A percentile compares a stretch with the other conserved stretches of the same genome.
Conservation (phyloP, 257 asterid species). For the Solanum ahanhuiri region DNA sequence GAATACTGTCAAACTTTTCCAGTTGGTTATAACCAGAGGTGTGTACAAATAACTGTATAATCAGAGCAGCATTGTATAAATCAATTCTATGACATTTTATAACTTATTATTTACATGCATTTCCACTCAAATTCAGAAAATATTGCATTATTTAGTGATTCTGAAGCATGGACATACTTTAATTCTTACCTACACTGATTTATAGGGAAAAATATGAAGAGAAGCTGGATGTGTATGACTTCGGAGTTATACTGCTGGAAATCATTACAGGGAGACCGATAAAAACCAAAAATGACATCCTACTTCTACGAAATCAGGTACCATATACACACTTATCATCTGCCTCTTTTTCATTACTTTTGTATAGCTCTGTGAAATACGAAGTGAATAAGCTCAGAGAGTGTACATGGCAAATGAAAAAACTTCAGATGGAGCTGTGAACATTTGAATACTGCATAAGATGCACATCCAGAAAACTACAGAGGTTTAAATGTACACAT, state of each 20-base stretch:
- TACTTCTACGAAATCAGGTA: constrained; percentile 55
- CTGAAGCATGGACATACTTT: not conserved
- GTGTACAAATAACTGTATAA: constrained; percentile 1
- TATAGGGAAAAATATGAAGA: constrained; percentile 53
- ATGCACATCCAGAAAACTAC: not conserved
- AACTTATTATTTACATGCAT: not conserved
- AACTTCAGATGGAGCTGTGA: not conserved
- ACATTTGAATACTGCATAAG: not conserved
- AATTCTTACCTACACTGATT: not conserved
- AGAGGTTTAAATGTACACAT: not conserved
- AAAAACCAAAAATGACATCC: constrained; percentile 34
- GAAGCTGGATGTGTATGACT: constrained; percentile 58
- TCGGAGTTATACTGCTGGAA: constrained; percentile 73
- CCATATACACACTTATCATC: not conserved
- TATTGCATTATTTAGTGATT: not conserved
- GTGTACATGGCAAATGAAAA: not conserved
- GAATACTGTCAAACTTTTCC: constrained; percentile 18
- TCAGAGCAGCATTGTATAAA: not conserved
- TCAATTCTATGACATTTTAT: not conserved
- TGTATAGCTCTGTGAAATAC: not conserved
- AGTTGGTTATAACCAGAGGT: constrained; percentile 47
- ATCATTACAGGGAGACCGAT: constrained; percentile 50
- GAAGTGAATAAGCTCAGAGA: not conserved
- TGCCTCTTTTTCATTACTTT: not conserved
- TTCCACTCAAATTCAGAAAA: not conserved